phyloP scores from a whole-genome alignment of 2,329 filamentous ascomycete species.

The Aspergillus novoparasiticus region DNA sequence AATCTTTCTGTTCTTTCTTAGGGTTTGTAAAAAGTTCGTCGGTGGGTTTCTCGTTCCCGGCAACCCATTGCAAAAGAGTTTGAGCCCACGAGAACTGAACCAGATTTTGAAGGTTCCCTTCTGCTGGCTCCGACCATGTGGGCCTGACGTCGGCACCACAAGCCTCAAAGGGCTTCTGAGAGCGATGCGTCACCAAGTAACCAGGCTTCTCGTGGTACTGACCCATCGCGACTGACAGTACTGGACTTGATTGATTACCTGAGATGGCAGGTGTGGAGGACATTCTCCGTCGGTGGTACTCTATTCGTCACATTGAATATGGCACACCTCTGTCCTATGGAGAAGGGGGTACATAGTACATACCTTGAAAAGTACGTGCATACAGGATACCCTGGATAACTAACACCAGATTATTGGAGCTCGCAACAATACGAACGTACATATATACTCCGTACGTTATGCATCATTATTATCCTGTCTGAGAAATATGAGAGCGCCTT shows the following conservation, averaged over 20 bases:
- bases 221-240: neutral
- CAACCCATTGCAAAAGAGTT: neutral
- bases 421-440: neutral
- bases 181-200: neutral
- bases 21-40: neutral
- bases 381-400: neutral
- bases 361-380: neutral
- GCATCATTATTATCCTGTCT: conserved; percentile 1
- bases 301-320: neutral
- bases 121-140: conserved; percentile 25
- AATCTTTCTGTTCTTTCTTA: neutral
- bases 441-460: conserved; percentile 1
- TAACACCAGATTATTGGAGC: conserved; percentile 6
- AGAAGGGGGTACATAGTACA: neutral
- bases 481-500: neutral
- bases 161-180: neutral
- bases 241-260: neutral
- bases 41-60: neutral
- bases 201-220: neutral
- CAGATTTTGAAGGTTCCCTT: conserved; percentile 11
- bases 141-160: conserved; percentile 27
- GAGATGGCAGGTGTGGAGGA: neutral
- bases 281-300: neutral
- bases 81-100: conserved; percentile 8
- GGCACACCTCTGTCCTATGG: neutral